Evolutionary conservation across 2,329 filamentous ascomycete species (phyloP).

Genomic region (Nigrospora oryzae): DNA sequence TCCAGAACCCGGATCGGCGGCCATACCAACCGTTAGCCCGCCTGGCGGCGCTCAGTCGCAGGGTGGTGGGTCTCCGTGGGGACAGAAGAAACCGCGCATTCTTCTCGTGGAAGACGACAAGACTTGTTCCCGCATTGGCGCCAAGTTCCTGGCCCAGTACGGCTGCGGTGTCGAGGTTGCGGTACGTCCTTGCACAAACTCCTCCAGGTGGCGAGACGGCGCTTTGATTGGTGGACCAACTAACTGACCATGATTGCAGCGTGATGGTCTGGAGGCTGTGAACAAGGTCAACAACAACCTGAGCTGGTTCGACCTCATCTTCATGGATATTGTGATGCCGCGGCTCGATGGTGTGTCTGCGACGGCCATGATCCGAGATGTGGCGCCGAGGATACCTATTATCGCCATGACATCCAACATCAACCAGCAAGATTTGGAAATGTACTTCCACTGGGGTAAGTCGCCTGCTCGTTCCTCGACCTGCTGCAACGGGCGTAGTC

Average conservation of each 20-base stretch:
- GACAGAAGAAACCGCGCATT: slow-evolving; percentile 63
- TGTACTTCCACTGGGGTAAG: slow-evolving; percentile 94
- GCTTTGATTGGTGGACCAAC: slow-evolving; percentile 10
- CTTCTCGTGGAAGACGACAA: slow-evolving; percentile 81
- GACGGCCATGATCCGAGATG: slow-evolving; percentile 85
- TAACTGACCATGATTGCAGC: slow-evolving; percentile 34
- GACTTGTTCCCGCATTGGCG: slow-evolving; percentile 58
- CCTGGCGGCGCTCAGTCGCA: slow-evolving; percentile 12
- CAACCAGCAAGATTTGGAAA: slow-evolving; percentile 87
- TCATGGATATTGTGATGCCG: slow-evolving; percentile 97
- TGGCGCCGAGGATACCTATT: slow-evolving; percentile 74
- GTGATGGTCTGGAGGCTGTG: slow-evolving; percentile 85
- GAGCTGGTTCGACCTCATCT: slow-evolving; percentile 56
- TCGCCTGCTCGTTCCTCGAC: slow-evolving; percentile 2
- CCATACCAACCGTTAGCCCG: slow-evolving; percentile 24
- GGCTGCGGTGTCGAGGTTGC: slow-evolving; percentile 61
- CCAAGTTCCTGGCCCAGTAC: slow-evolving; percentile 58
- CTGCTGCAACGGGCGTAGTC: neutral
- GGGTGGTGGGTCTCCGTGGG: slow-evolving; percentile 43
- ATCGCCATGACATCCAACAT: slow-evolving; percentile 99
- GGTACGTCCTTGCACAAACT: slow-evolving; percentile 33
- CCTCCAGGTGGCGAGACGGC: neutral
- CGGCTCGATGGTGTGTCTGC: slow-evolving; percentile 91
- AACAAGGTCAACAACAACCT: slow-evolving; percentile 60
- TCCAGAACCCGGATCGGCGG: slow-evolving; percentile 24